These are phyloP conservation scores for Cutaneotrichosporon cutaneum DNA, from an alignment of 1,284 basidiomycete genomes.

Conservation along the genomic window DNA sequence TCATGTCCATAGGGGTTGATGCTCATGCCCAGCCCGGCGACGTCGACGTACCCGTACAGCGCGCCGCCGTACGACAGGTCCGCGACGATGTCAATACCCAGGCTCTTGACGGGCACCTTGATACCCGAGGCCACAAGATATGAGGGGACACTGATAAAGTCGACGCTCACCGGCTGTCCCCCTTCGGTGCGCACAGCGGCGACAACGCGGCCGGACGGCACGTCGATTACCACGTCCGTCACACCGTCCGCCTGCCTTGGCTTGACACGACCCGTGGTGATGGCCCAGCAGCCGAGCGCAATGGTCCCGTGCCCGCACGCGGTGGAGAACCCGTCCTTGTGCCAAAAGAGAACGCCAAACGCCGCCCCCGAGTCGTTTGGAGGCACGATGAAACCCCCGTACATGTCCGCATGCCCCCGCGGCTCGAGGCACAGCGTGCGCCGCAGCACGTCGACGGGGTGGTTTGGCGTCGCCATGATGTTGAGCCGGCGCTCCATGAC, in stretches of 20 bases:
- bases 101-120: conserved; percentile 1
- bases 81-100: conserved; percentile 32
- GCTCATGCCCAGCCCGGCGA: conserved; percentile 49
- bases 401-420: conserved; percentile 57
- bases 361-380: conserved; percentile 50
- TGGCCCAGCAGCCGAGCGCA: conserved; percentile 55
- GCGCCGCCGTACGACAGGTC: conserved; percentile 56
- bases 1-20: conserved; percentile 34
- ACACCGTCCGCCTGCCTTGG: conserved; percentile 2
- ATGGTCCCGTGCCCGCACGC: conserved; percentile 59
- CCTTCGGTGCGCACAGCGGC: conserved; percentile 11
- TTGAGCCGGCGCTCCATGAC: conserved; percentile 19
- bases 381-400: conserved; percentile 55
- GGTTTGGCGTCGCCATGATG: conserved; percentile 10
- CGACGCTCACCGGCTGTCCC: conserved; percentile 15
- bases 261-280: conserved; percentile 36
- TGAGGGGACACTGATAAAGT: conserved; percentile 27
- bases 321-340: conserved; percentile 59
- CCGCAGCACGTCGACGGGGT: conserved; percentile 28
- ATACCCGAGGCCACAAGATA: conserved; percentile 16
- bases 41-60: conserved; percentile 54
- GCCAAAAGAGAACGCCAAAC: conserved; percentile 57
- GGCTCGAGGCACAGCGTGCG: conserved; percentile 46
- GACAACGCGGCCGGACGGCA: conserved; percentile 21
- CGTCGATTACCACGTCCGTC: conserved; percentile 24